Evolutionary conservation across 495 filamentous ascomycete species (phyloP), one percentile per base, ranked within the genome.

Genomic region (Amorphotheca resinae): DNA sequence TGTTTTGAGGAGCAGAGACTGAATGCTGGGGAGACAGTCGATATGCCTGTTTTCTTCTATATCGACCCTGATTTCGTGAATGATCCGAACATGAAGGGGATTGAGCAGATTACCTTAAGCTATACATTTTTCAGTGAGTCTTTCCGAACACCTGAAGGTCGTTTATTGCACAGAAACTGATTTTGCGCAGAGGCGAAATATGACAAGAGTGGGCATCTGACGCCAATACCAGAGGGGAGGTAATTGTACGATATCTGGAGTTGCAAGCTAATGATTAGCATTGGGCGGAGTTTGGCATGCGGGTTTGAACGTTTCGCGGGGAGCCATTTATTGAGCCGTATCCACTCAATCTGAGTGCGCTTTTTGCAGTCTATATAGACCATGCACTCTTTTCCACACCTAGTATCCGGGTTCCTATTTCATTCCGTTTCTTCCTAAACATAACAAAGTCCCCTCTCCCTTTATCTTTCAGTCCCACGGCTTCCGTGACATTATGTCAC

Each of bases 31-130:
- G 93, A 99, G 68, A 87, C 87, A 26, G 93, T 99, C 40, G 93
- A 99, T 66, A 99, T 99, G 93, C 93, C 93, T 2, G 93, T 99
- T 4, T 96, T 99, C 67, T 99, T 99, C 59, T 99, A 94, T 62
- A 82, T 99, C 54, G 93, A 99, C 58, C 93, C 93, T 4, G 93
- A 95, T 51, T 83, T 96, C 65, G 68, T 85, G 33, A 83, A 84
- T 46, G 93, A 99, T 63, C 68, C 88, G 15, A 83, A 79, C 35
- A 96, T 95, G 91, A 80, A 72, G 61, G 83, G 82, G 0, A 86
- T 99, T 52, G 86, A 95, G 63, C 91, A 84, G 17, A 83, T 99
- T 38, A 96, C 91, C 36, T 62, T 99, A 57, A 88, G 77, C 46
- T 99, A 99, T 68, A 99, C 93, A 0, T 99, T 99, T 55, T 99